Conservation (phyloP, 2,329 filamentous ascomycete species). For the Talaromyces sp. region DNA sequence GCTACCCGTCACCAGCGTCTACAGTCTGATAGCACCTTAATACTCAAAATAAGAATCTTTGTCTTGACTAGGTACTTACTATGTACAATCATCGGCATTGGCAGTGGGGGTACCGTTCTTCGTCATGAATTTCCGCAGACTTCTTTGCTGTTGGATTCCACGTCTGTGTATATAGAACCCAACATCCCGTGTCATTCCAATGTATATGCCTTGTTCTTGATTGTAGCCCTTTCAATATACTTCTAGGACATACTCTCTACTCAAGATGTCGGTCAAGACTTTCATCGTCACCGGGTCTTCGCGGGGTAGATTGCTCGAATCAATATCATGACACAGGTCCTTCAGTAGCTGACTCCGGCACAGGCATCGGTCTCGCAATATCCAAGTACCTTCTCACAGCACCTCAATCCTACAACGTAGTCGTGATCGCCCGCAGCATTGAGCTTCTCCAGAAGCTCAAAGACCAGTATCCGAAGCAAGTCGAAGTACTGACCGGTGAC, state of each 20-base stretch:
- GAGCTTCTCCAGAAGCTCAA: conserved; percentile 54
- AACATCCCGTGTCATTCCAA: neutral
- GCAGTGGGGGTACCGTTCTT: neutral
- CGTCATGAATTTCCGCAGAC: neutral
- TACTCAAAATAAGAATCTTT: neutral
- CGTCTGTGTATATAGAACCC: neutral
- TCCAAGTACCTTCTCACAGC: conserved; percentile 56
- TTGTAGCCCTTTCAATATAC: neutral
- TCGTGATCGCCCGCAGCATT: conserved; percentile 57
- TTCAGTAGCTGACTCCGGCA: neutral
- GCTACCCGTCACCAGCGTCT: neutral
- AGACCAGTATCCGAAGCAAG: conserved; percentile 52
- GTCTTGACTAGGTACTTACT: neutral
- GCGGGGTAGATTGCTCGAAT: conserved; percentile 44
- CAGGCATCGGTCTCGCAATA: conserved; percentile 61
- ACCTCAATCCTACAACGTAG: conserved; percentile 51
- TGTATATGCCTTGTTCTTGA: neutral
- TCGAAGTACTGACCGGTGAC: conserved; percentile 57
- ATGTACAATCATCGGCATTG: neutral
- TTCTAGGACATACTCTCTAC: neutral
- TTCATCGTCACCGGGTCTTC: conserved; percentile 69
- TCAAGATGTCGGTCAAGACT: conserved; percentile 56
- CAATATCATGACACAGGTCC: too few relatives aligned
- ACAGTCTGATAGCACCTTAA: neutral
- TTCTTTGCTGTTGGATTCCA: neutral